Conservation (phyloP, 1,284 basidiomycete species). For the Moniliella sp. region DNA sequence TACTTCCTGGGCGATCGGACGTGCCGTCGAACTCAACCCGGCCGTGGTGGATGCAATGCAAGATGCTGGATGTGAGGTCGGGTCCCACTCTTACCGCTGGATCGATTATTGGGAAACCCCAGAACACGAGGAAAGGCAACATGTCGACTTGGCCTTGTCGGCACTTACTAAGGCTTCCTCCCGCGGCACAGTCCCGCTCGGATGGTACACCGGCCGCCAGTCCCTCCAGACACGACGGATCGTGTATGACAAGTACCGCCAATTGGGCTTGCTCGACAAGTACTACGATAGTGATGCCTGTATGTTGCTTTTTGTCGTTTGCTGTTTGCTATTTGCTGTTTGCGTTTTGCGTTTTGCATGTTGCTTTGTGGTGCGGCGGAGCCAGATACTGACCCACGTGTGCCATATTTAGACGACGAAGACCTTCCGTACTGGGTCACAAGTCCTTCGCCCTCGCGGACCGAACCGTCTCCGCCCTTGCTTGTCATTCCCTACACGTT, state of each 20-base stretch:
- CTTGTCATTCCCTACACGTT: slow-evolving; percentile 35
- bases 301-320: neutral
- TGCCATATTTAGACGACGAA: slow-evolving; percentile 19
- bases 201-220: slow-evolving; percentile 36
- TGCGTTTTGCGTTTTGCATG: too few species aligned
- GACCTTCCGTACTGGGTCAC: slow-evolving; percentile 36
- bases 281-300: slow-evolving; percentile 25
- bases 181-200: slow-evolving; percentile 16
- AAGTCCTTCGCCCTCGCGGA: slow-evolving; percentile 8
- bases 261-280: slow-evolving; percentile 12
- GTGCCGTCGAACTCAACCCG: slow-evolving; percentile 34
- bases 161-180: slow-evolving; percentile 23
- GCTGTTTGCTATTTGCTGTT: too few species aligned
- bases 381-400: slow-evolving; percentile 4
- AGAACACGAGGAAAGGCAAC: slow-evolving; percentile 26
- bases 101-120: slow-evolving; percentile 28
- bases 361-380: too few species aligned
- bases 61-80: slow-evolving; percentile 31
- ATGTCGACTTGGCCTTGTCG: slow-evolving; percentile 29
- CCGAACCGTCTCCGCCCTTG: slow-evolving; percentile 13
- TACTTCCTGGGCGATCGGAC: slow-evolving; percentile 33
- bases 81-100: slow-evolving; percentile 34
- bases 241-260: slow-evolving; percentile 28
- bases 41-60: slow-evolving; percentile 25
- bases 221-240: slow-evolving; percentile 23